A percentile compares a stretch with the other conserved stretches of the same genome.
Conservation (phyloP, 148 eudicot species). For the Agrostemma githago region DNA sequence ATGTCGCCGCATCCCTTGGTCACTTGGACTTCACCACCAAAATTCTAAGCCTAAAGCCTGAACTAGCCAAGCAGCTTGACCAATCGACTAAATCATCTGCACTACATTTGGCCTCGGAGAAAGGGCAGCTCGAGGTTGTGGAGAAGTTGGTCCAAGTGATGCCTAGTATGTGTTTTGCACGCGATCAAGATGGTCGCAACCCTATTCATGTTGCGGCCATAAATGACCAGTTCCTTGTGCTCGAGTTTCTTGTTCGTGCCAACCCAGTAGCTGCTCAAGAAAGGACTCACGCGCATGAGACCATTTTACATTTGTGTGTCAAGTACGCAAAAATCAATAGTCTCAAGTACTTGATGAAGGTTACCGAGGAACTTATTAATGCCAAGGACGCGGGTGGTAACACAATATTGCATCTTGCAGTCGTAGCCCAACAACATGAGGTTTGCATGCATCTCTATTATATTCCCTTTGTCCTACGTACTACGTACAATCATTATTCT, state of each 20-base stretch:
- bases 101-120: constrained; percentile 37
- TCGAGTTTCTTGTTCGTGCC: constrained; percentile 8
- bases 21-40: constrained; percentile 21
- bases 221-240: neutral
- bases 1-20: constrained; percentile 25
- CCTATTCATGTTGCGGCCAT: too few relatives aligned
- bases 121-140: constrained; percentile 26
- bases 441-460: neutral
- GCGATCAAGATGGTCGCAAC: too few relatives aligned
- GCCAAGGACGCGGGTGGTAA: constrained; percentile 12
- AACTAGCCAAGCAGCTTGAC: constrained; percentile 27
- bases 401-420: constrained; percentile 20
- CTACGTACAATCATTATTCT: too few relatives aligned
- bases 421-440: neutral
- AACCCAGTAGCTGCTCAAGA: constrained; percentile 17
- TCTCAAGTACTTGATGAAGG: constrained; percentile 1
- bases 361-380: neutral
- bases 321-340: neutral
- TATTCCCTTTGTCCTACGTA: too few relatives aligned
- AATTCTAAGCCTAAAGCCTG: constrained; percentile 27
- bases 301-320: constrained; percentile 28
- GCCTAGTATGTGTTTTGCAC: neutral
- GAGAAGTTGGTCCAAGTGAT: neutral
- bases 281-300: neutral
- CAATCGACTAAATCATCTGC: constrained; percentile 19